Evolutionary conservation across 352 stramenopile genomes (phyloP), one percentile per base, ranked within the genome.

Genomic region (Phytophthora kernoviae): DNA sequence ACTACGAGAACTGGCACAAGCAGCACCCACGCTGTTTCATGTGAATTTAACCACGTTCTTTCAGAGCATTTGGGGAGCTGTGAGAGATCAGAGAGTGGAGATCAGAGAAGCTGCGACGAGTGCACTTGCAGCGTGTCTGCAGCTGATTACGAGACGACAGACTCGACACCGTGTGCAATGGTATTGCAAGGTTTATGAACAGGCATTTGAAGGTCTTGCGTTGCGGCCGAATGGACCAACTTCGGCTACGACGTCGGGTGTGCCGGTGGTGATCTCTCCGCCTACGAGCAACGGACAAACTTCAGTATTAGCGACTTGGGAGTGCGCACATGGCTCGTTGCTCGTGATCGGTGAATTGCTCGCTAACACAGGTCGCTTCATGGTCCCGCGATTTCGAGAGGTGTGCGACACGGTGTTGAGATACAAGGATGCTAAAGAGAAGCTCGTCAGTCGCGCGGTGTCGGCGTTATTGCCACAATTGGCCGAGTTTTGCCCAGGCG

Each of bases 371-470:
- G 85, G 94, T 1, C 72, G 84, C n/a, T 99, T 99, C 68, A 98
- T 99, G 86, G 76, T 98, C 26, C 96, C 97, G 7, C 85, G 97
- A 5, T 99, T 98, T 68, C 93, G 97, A 51, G 95, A 99, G 82
- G 83, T 98, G 17, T 99, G 96, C 51, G 79, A 94, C 41, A 97
- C 91, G 5, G 93, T 99, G 2, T 61, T 99, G 41, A 75, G 86
- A 8, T 98, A 98, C 71, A 96, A 93, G 30, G 81, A 97, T 45
- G 76, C 81, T 14, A 97, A 97, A 56, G 79, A 92, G 37, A 87
- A 85, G 45, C 75, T 92, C 7, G 81, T 99, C 42, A 94, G 70
- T 30, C 81, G 84, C 2, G 81, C 81, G 0, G 84, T 96, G 33
- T 94, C 84, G 52, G 58, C 84, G 17, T 62, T 99, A 7, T 76